These are phyloP conservation scores for Hyphopichia wangnamkhiaoensis DNA, from an alignment of 1,139 yeast genomes.

Conservation along the genomic window DNA sequence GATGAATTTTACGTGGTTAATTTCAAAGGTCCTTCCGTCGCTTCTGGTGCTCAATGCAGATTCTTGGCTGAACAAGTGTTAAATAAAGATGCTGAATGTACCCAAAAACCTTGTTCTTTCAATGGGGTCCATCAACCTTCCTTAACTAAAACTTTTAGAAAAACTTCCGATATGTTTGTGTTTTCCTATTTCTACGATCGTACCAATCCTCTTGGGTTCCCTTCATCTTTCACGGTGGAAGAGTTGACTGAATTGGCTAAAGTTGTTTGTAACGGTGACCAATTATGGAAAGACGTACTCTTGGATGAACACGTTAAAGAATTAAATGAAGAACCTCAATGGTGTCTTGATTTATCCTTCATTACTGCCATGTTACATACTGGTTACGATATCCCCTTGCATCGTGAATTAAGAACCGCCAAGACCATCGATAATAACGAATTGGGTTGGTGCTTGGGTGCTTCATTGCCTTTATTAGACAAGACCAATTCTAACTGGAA, in stretches of 20 bases:
- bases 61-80: constrained; percentile 77
- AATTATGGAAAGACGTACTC: constrained; percentile 63
- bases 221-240: constrained; percentile 78
- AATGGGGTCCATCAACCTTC: constrained; percentile 98
- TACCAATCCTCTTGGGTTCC: constrained; percentile 93
- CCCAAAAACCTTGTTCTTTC: constrained; percentile 83
- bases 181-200: constrained; percentile 95
- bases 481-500: constrained; percentile 63
- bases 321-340: constrained; percentile 77
- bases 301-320: constrained; percentile 67
- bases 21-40: constrained; percentile 67
- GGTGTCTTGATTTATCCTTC: constrained; percentile 92
- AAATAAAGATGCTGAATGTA: constrained; percentile 80
- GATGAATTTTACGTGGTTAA: constrained; percentile 59
- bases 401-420: constrained; percentile 89
- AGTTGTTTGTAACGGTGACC: constrained; percentile 81
- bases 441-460: constrained; percentile 98
- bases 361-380: constrained; percentile 88
- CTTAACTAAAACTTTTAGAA: constrained; percentile 69
- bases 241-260: constrained; percentile 82
- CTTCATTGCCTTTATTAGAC: constrained; percentile 86
- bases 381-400: constrained; percentile 92
- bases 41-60: constrained; percentile 73
- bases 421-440: constrained; percentile 85
- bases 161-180: constrained; percentile 73